phyloP scores from a whole-genome alignment of 257 asterid genomes.

The Leonotis leonurus region DNA sequence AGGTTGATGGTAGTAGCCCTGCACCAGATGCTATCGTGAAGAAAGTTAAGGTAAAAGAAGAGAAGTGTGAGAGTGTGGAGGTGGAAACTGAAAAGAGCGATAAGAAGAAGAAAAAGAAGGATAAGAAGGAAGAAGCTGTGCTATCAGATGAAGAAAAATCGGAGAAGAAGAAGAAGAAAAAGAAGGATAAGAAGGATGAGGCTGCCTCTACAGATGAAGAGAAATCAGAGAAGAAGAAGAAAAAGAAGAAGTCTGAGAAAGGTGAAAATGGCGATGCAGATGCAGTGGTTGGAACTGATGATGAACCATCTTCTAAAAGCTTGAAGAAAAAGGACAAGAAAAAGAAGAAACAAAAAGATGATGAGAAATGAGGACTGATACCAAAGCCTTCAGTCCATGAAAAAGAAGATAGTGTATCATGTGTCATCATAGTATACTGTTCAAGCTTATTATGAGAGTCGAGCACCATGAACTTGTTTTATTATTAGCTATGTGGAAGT shows the following conservation, averaged over 20 bases:
- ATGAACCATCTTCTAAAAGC: slow-evolving; percentile 33
- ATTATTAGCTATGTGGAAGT: slow-evolving; percentile 18
- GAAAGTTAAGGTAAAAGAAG: slow-evolving; percentile 46
- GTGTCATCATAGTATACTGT: slow-evolving; percentile 18
- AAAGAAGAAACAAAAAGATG: slow-evolving; percentile 66
- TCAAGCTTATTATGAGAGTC: slow-evolving; percentile 5
- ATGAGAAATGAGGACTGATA: slow-evolving; percentile 35
- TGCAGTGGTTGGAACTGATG: slow-evolving; percentile 34
- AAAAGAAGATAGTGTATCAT: slow-evolving; percentile 9
- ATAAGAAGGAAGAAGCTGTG: slow-evolving; percentile 28
- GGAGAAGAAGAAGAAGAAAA: slow-evolving; percentile 21
- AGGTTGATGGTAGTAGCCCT: slow-evolving; percentile 37
- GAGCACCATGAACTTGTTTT: slow-evolving; percentile 1
- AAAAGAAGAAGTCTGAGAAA: slow-evolving; percentile 42
- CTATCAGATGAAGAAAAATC: slow-evolving; percentile 30
- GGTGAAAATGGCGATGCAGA: slow-evolving; percentile 45
- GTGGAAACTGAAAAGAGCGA: slow-evolving; percentile 17
- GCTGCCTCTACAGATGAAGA: slow-evolving; percentile 38
- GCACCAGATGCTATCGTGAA: slow-evolving; percentile 38
- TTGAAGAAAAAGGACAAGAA: slow-evolving; percentile 65
- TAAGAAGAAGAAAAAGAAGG: slow-evolving; percentile 52
- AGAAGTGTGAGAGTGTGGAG: slow-evolving; percentile 30
- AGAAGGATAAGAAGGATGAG: slow-evolving; percentile 33
- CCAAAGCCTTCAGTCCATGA: too few relatives aligned
- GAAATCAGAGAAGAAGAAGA: slow-evolving; percentile 67